phyloP scores from a whole-genome alignment of 176 grass and related monocot species.

The Pontederia paniculata region DNA sequence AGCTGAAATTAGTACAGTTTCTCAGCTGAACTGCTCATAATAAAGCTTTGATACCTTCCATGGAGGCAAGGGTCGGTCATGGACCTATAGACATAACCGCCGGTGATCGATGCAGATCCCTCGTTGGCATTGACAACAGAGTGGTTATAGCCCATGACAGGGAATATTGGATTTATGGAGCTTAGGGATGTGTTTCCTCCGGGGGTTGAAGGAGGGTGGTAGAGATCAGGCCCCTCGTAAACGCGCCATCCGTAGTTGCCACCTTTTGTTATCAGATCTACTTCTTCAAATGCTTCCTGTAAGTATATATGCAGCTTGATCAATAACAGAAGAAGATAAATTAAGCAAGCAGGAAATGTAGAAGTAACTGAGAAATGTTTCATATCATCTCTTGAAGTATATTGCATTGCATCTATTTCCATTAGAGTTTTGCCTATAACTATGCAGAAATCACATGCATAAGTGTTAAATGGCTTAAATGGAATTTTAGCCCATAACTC shows the following conservation, averaged over 20 bases:
- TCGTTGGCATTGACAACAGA: constrained; percentile 33
- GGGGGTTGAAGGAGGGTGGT: constrained; percentile 32
- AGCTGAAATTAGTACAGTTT: neutral
- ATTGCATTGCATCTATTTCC: too few relatives aligned
- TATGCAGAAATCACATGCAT: too few relatives aligned
- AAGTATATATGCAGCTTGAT: neutral
- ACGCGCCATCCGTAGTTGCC: constrained; percentile 79
- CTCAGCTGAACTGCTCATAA: neutral
- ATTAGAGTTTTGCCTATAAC: too few relatives aligned
- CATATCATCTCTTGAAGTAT: too few relatives aligned
- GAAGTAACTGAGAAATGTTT: too few relatives aligned
- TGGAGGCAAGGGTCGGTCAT: constrained; percentile 63
- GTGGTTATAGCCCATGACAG: constrained; percentile 10
- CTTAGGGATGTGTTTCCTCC: constrained; percentile 27
- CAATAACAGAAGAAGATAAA: too few relatives aligned
- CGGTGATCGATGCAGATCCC: constrained; percentile 67
- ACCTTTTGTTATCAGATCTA: constrained; percentile 15
- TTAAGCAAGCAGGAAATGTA: too few relatives aligned
- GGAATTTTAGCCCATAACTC: neutral
- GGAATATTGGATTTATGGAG: constrained; percentile 15
- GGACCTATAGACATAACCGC: constrained; percentile 64
- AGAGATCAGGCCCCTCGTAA: constrained; percentile 61
- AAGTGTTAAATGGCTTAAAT: neutral
- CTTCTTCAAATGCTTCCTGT: constrained; percentile 1
- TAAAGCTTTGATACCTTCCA: constrained; percentile 31